Conservation (phyloP, 108 stramenopile species). For the Phaeodactylum tricornutum region DNA sequence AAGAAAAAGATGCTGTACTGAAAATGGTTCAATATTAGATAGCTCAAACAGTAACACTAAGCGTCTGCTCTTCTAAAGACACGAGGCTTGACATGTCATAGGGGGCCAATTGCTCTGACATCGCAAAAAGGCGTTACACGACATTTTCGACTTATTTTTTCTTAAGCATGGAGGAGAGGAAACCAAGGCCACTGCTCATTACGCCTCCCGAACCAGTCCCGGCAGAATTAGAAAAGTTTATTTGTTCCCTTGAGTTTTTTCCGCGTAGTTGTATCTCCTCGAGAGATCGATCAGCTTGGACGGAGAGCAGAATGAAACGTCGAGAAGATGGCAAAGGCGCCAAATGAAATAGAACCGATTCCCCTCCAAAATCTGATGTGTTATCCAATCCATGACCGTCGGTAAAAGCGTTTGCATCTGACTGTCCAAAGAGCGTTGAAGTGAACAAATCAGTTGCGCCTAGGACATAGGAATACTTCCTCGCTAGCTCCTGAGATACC, state of each 20-base stretch:
- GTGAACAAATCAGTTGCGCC: conserved; percentile 59
- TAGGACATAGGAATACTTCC: conserved; percentile 39
- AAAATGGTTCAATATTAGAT: too few relatives aligned
- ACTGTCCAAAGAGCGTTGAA: conserved; percentile 63
- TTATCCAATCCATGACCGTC: conserved; percentile 12
- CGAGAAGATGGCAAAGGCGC: conserved; percentile 66
- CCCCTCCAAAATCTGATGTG: conserved; percentile 1
- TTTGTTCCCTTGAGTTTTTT: conserved; percentile 40
- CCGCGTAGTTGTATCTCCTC: conserved; percentile 66
- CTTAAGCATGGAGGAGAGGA: conserved; percentile 9
- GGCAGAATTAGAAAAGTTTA: background rate
- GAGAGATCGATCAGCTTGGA: conserved; percentile 77
- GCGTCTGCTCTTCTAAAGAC: too few relatives aligned
- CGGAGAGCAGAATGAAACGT: conserved; percentile 68
- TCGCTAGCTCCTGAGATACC: background rate
- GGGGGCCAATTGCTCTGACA: too few relatives aligned
- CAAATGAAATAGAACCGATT: conserved; percentile 29
- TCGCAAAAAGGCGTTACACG: too few relatives aligned
- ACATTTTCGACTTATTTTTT: too few relatives aligned
- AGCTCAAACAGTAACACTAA: too few relatives aligned
- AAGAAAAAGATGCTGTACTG: too few relatives aligned
- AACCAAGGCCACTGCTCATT: conserved; percentile 4
- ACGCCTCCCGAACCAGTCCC: background rate
- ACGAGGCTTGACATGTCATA: too few relatives aligned
- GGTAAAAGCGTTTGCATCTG: conserved; percentile 10